Evolutionary conservation across 1,284 basidiomycete genomes (phyloP), one percentile per base, ranked within the genome.

Genomic region (Tranzscheliella williamsii): DNA sequence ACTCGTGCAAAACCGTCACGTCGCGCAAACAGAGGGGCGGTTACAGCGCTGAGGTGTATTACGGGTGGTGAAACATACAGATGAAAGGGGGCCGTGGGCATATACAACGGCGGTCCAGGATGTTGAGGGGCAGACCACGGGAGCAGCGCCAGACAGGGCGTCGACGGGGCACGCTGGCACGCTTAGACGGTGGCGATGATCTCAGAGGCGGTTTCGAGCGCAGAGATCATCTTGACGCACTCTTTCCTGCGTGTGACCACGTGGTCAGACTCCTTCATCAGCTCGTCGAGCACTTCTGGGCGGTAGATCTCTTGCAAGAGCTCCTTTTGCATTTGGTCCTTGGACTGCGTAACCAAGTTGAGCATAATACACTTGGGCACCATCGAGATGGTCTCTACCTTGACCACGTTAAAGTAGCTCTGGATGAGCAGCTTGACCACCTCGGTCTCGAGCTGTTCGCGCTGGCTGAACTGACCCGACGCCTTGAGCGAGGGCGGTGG

Each of bases 361-460:
- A 93, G 82, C 44, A 91, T 88, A 78, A 98, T 95, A 27, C 94
- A 93, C 65, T 81, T 81, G 16, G 95, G 95, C 8, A 99, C 90
- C 92, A 97, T 97, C 80, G 98, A 95, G 76, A 97, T 97, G 87
- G 98, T 92, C 79, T 96, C 93, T 44, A 93, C 88, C 83, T 98
- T 97, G 58, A 96, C 91, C 64, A 75, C 70, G 48, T 75, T 75
- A 29, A 70, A 75, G 60, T 74, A 62, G 21, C 62, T 70, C 44
- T 56, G 62, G 56, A 74, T 72, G 50, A 75, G 64, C 31, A 87
- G 90, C 80, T 79, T 98, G 85, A 98, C 98, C 55, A 98, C 93
- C 75, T 99, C 95, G 4, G 94, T 97, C 81, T 99, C 95, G 86
- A 97, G 91, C 37, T 88, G 86, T 82, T 98, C 95, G 51, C 95